Conservation (phyloP, 768 basidiomycete species). For the Kwoniella heveanensis region DNA sequence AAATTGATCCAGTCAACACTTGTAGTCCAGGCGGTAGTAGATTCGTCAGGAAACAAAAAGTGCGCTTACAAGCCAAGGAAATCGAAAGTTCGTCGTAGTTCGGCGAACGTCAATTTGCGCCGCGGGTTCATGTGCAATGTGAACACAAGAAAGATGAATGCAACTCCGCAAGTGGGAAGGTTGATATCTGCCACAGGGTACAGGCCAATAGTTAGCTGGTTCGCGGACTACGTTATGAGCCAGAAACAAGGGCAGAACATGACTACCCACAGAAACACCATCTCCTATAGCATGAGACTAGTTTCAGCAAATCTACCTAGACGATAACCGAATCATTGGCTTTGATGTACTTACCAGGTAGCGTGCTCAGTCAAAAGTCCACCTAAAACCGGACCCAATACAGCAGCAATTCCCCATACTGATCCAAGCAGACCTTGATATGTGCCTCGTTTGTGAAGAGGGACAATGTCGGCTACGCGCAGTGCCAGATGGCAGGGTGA, state of each 20-base stretch:
- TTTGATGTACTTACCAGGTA: slow-evolving; percentile 25
- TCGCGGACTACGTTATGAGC: too few species aligned
- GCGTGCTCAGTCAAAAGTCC: slow-evolving; percentile 58
- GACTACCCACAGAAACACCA: slow-evolving; percentile 41
- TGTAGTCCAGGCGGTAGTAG: too few species aligned
- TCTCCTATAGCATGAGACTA: slow-evolving; percentile 21
- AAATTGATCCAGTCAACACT: not conserved
- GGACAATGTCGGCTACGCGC: slow-evolving; percentile 73
- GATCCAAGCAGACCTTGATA: slow-evolving; percentile 65
- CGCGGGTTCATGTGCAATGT: slow-evolving; percentile 55
- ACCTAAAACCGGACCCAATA: slow-evolving; percentile 77
- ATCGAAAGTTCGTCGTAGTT: slow-evolving; percentile 54
- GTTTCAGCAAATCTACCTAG: not conserved
- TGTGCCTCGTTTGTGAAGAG: slow-evolving; percentile 76
- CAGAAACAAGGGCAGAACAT: too few species aligned
- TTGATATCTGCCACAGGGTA: slow-evolving; percentile 45
- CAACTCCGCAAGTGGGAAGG: slow-evolving; percentile 53
- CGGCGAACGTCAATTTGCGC: slow-evolving; percentile 32
- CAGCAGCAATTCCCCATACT: slow-evolving; percentile 75
- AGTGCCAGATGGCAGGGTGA: too few species aligned
- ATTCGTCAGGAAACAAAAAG: not conserved
- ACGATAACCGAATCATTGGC: not conserved
- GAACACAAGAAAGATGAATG: slow-evolving; percentile 49
- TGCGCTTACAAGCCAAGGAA: slow-evolving; percentile 54
- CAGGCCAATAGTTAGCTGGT: too few species aligned